Conservation (phyloP, 306 rosid genomes). For the Luffa aegyptiaca region DNA sequence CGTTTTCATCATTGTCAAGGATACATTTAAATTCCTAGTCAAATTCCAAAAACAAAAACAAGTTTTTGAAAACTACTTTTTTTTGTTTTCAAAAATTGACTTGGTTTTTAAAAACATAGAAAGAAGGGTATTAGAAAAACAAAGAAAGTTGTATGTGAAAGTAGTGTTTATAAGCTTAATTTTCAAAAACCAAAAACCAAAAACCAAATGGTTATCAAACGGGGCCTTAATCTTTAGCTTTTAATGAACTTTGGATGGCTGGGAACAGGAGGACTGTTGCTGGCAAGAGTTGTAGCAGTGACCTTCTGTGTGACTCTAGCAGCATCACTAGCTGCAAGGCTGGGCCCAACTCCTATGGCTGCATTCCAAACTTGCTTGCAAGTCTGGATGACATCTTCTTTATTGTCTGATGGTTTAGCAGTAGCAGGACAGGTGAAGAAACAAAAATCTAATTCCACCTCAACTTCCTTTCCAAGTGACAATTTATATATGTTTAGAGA, state of each 20-base stretch:
- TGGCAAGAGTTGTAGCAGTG: conserved; percentile 82
- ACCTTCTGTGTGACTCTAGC: conserved; percentile 91
- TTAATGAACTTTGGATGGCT: neutral
- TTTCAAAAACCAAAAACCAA: no score
- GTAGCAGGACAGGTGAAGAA: conserved; percentile 72
- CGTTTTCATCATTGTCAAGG: no score
- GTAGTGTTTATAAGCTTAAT: no score
- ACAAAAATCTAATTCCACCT: neutral
- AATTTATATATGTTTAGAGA: neutral
- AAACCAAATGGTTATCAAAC: no score
- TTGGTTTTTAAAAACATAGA: no score
- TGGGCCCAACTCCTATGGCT: conserved; percentile 82
- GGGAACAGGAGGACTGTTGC: conserved; percentile 45
- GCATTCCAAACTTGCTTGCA: conserved; percentile 92
- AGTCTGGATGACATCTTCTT: conserved; percentile 89
- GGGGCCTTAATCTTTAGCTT: neutral
- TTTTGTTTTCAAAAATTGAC: no score
- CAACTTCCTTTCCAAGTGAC: neutral
- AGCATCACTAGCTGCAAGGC: conserved; percentile 79
- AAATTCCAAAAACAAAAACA: no score
- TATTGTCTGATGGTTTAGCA: conserved; percentile 87
- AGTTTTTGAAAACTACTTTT: no score
- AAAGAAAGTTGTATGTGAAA: no score
- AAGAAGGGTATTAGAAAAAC: no score
- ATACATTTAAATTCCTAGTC: no score